Conservation (phyloP, 805 yeast species). For the Debaryomyces maramus region DNA sequence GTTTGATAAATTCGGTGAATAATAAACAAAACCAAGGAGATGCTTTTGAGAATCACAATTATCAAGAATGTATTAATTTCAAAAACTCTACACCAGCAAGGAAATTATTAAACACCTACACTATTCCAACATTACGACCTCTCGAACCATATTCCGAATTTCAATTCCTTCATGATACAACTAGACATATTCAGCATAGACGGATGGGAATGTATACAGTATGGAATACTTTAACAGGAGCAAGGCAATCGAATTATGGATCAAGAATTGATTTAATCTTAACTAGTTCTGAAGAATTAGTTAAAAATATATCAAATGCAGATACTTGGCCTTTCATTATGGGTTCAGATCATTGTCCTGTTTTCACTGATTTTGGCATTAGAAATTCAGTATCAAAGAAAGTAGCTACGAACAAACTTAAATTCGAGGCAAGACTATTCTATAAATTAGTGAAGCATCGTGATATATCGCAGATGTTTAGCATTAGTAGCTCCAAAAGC, state of each 20-base stretch:
- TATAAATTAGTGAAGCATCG: constrained; percentile 38
- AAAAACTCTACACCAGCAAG: constrained; percentile 31
- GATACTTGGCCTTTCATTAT: constrained; percentile 66
- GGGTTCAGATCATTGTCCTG: constrained; percentile 97
- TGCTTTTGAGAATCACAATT: constrained; percentile 26
- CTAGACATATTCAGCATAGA: constrained; percentile 56
- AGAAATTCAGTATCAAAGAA: constrained; percentile 5
- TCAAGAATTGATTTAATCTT: constrained; percentile 83
- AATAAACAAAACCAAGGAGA: constrained; percentile 6
- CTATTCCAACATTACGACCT: constrained; percentile 18
- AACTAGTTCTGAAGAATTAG: constrained; percentile 39
- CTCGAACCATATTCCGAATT: background rate
- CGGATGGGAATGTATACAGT: constrained; percentile 76
- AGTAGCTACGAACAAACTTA: constrained; percentile 21
- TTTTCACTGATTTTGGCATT: constrained; percentile 62
- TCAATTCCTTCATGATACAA: constrained; percentile 54
- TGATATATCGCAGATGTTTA: constrained; percentile 36
- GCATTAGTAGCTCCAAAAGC: background rate
- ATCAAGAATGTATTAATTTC: constrained; percentile 35
- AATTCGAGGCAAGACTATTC: constrained; percentile 54
- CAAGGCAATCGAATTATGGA: constrained; percentile 82
- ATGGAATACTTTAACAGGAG: constrained; percentile 81
- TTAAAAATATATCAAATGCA: constrained; percentile 33
- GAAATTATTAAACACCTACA: constrained; percentile 27
- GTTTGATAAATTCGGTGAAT: constrained; percentile 22